Base-by-base conservation (phyloP, 805 yeast species). In the Tanozyma kutaoensis region DNA sequence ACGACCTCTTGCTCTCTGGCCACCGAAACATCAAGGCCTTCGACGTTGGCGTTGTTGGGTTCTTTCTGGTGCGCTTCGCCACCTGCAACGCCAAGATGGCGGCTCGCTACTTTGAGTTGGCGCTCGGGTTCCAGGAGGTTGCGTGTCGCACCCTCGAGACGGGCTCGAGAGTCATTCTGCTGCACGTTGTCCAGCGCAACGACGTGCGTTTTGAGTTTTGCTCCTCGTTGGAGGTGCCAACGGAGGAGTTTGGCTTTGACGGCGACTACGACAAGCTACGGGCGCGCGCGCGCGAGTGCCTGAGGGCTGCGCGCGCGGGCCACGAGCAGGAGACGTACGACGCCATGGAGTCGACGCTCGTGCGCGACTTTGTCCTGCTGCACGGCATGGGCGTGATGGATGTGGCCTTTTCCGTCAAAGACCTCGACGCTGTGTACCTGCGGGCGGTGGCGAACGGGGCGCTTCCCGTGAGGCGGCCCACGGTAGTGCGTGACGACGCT, bases 311-410 rank as follows among this genome's bases (percentile, higher is more conserved):
- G 17, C 17, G 17, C 17, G 7, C 17, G 7, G 5, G 17, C 7
- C 17, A 15, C 17, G 7, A 5, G 7, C 17, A 15, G 7, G 7
- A 5, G 5, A 5, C 17, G 10, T 4, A 5, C 9, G 40, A 36
- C n/a, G 32, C 30, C 4, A 25, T 23, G 4, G 15, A 10, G 14
- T 35, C 35, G 2, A 15, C 31, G 2, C 20, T 36, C 14, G 36
- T 51, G 21, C 48, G 45, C 20, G 36, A 43, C 12, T 57, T 43
- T 35, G 36, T 55, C 10, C 33, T 36, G 9, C 31, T 39, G 4
- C 94, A 82, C 46, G 88, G 93, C 1, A 86, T 79, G 43, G 79
- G 82, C 4, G 81, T 81, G n/a, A 70, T 70, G 45, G 91, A 82
- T 42, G 69, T 82, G 8, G 67, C 82, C 0, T 76, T 81, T 38